Evolutionary conservation across 352 stramenopile species (phyloP).

Genomic region (Phytophthora niederhauseri): DNA sequence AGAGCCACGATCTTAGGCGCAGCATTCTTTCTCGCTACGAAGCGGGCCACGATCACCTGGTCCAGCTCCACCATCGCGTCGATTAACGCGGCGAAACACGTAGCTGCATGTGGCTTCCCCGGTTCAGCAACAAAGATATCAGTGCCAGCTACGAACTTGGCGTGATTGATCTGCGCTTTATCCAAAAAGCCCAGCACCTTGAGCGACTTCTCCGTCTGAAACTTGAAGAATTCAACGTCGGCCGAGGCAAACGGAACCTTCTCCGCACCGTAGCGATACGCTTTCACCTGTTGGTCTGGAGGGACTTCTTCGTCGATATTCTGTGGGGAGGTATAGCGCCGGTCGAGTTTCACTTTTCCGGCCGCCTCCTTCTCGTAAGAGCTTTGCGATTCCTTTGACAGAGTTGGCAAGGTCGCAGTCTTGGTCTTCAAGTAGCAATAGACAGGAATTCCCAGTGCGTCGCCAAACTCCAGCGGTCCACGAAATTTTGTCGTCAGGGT

Average conservation of each 20-base stretch:
- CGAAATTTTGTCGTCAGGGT: slow-evolving; percentile 80
- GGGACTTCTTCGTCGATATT: slow-evolving; percentile 76
- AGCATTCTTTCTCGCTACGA: slow-evolving; percentile 78
- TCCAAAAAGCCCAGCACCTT: slow-evolving; percentile 82
- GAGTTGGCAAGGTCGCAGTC: slow-evolving; percentile 65
- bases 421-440: slow-evolving; percentile 87
- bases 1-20: slow-evolving; percentile 78
- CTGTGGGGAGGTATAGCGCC: slow-evolving; percentile 65
- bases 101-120: slow-evolving; percentile 62
- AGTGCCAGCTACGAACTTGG: slow-evolving; percentile 66
- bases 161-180: slow-evolving; percentile 45
- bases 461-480: slow-evolving; percentile 72
- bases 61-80: slow-evolving; percentile 67
- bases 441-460: slow-evolving; percentile 65
- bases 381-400: slow-evolving; percentile 72
- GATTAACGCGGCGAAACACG: slow-evolving; percentile 66
- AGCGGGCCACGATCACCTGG: slow-evolving; percentile 77
- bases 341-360: slow-evolving; percentile 78
- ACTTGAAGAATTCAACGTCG: slow-evolving; percentile 85
- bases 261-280: slow-evolving; percentile 80
- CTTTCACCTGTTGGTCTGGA: slow-evolving; percentile 77
- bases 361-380: slow-evolving; percentile 64
- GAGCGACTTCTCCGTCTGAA: slow-evolving; percentile 77
- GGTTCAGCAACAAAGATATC: slow-evolving; percentile 84
- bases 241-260: slow-evolving; percentile 83